A percentile compares a stretch with the other conserved stretches of the same genome.
Conservation (phyloP, 2,329 filamentous ascomycete genomes). For the Cladosporium sp. region DNA sequence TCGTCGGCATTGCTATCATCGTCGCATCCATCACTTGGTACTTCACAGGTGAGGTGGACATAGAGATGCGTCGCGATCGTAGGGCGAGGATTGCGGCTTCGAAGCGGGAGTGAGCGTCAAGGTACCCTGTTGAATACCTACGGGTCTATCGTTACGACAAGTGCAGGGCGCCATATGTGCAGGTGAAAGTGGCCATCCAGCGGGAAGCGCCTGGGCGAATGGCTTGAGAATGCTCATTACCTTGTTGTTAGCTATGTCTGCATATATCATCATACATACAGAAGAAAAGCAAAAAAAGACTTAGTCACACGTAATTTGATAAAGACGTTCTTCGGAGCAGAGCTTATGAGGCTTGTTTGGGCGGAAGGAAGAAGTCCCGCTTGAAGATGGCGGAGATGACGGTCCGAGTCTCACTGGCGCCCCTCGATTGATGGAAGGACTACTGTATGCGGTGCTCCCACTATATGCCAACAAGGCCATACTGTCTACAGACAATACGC, state of each 20-base stretch:
- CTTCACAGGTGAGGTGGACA: background rate
- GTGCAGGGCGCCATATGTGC: no score
- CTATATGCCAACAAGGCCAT: background rate
- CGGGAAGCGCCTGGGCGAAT: no score
- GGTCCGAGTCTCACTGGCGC: slow-evolving; percentile 2
- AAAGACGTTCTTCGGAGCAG: background rate
- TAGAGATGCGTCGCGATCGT: background rate
- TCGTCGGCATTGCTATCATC: slow-evolving; percentile 13
- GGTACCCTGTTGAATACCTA: no score
- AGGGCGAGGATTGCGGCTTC: background rate
- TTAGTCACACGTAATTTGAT: background rate
- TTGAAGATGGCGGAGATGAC: slow-evolving; percentile 6
- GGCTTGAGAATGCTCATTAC: background rate
- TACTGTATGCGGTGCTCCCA: background rate
- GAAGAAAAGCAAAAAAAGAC: background rate
- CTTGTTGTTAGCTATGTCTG: background rate
- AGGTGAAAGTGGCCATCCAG: no score
- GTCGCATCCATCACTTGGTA: slow-evolving; percentile 16
- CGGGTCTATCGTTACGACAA: no score
- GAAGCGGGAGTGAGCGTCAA: background rate
- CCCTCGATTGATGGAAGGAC: background rate
- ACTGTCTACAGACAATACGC: no score
- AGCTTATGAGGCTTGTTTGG: background rate
- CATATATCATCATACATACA: background rate
- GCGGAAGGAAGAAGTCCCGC: slow-evolving; percentile 1